These are phyloP conservation scores for Septoria linicola DNA, from an alignment of 2,329 filamentous ascomycete genomes.

Conservation along the genomic window DNA sequence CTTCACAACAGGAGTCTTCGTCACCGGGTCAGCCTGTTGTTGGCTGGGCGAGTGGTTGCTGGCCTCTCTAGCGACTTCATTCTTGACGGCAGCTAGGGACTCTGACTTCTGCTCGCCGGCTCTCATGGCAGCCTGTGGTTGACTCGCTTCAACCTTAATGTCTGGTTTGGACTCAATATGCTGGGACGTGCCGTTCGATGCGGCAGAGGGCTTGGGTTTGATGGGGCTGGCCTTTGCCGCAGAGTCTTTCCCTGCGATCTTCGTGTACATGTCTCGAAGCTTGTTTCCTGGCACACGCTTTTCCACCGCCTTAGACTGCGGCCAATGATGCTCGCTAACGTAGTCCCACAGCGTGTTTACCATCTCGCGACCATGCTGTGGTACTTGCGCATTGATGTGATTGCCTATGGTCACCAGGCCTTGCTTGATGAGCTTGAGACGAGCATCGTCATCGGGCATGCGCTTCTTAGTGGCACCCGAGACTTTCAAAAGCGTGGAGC, in stretches of 20 bases:
- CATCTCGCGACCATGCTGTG: slow-evolving; percentile 28
- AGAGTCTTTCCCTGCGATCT: slow-evolving; percentile 35
- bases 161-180: not conserved
- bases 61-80: slow-evolving; percentile 5
- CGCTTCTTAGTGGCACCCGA: slow-evolving; percentile 62
- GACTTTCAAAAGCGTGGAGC: slow-evolving; percentile 59
- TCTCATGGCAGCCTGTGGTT: not conserved
- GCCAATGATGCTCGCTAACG: slow-evolving; percentile 39
- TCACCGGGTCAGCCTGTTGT: not conserved
- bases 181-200: slow-evolving; percentile 17
- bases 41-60: too few relatives aligned
- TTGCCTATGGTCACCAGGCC: slow-evolving; percentile 63
- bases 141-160: slow-evolving; percentile 1
- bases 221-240: slow-evolving; percentile 24
- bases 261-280: slow-evolving; percentile 40
- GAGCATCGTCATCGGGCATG: slow-evolving; percentile 61
- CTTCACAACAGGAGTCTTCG: not conserved
- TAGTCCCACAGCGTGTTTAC: slow-evolving; percentile 40
- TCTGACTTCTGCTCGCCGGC: slow-evolving; percentile 3
- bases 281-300: slow-evolving; percentile 39
- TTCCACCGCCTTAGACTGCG: slow-evolving; percentile 36
- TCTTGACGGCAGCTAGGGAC: not conserved
- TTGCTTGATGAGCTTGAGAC: slow-evolving; percentile 61
- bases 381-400: slow-evolving; percentile 55
- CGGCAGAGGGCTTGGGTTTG: slow-evolving; percentile 19